Evolutionary conservation across 2,329 filamentous ascomycete genomes (phyloP).

Genomic region (Lachnellula cervina): DNA sequence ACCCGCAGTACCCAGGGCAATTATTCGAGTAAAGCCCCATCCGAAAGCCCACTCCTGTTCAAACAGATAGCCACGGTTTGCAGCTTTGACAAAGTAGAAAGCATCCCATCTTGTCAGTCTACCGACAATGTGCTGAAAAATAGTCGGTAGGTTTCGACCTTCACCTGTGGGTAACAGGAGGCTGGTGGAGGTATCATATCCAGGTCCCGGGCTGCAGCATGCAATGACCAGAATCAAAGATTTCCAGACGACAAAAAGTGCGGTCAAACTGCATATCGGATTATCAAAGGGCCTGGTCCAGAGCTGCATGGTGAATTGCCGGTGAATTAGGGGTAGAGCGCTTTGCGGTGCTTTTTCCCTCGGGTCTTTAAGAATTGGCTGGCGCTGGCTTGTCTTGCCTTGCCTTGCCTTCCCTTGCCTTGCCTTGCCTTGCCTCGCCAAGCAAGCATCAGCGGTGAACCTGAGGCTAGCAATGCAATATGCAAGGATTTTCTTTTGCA

Average conservation of each 20-base stretch:
- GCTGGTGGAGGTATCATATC: conserved; percentile 75
- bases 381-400: no score
- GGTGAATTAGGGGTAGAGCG: no score
- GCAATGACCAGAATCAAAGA: conserved; percentile 58
- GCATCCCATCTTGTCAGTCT: conserved; percentile 76
- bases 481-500: not conserved
- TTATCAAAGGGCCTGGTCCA: conserved; percentile 13
- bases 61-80: conserved; percentile 60
- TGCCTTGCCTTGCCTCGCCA: no score
- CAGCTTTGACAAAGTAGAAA: conserved; percentile 65
- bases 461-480: no score
- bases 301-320: conserved; percentile 10
- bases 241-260: conserved; percentile 61
- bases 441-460: no score
- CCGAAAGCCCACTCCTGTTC: conserved; percentile 89
- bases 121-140: conserved; percentile 16
- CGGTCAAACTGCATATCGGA: conserved; percentile 21
- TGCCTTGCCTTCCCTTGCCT: no score
- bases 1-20: conserved; percentile 30
- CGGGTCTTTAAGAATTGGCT: no score
- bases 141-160: conserved; percentile 14
- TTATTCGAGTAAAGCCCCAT: conserved; percentile 43
- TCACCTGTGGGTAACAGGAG: conserved; percentile 39
- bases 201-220: conserved; percentile 48
- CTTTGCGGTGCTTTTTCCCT: no score